A percentile compares a stretch with the other conserved stretches of the same genome.
These are phyloP conservation scores for Ustilaginoidea virens DNA, from an alignment of 2,329 filamentous ascomycete genomes.

Conservation along the genomic window DNA sequence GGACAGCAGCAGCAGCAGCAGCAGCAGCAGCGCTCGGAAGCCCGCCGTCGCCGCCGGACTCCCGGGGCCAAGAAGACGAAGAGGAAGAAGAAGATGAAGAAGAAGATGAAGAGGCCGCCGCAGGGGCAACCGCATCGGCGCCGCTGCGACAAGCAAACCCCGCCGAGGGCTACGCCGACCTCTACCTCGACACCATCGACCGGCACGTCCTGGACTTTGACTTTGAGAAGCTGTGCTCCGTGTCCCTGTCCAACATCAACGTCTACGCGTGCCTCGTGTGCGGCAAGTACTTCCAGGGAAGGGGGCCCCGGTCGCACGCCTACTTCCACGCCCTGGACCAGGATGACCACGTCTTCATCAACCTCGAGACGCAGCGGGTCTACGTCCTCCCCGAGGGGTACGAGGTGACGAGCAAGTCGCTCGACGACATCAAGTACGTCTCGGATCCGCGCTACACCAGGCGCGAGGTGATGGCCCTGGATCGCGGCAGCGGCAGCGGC, in stretches of 20 bases:
- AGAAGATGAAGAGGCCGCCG: slow-evolving; percentile 23
- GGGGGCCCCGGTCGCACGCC: slow-evolving; percentile 85
- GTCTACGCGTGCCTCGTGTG: slow-evolving; percentile 96
- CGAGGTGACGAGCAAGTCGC: slow-evolving; percentile 83
- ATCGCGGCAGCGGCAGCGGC: slow-evolving; percentile 46
- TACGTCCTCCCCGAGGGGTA: slow-evolving; percentile 93
- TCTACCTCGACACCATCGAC: slow-evolving; percentile 96
- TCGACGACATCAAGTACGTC: slow-evolving; percentile 97
- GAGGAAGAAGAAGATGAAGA: slow-evolving; percentile 12
- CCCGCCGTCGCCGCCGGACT: no score
- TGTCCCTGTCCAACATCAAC: slow-evolving; percentile 95
- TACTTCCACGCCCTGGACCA: slow-evolving; percentile 96
- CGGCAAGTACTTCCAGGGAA: slow-evolving; percentile 93
- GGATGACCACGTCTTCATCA: slow-evolving; percentile 94
- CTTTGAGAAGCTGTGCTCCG: slow-evolving; percentile 95
- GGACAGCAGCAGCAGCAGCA: no score
- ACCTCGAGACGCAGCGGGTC: slow-evolving; percentile 84
- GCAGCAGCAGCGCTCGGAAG: slow-evolving; percentile 29
- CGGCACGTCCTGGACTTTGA: slow-evolving; percentile 90
- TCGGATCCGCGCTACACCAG: slow-evolving; percentile 78
- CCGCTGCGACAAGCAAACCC: slow-evolving; percentile 59
- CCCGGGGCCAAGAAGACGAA: neutral
- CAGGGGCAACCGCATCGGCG: slow-evolving; percentile 22
- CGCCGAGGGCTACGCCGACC: slow-evolving; percentile 77
- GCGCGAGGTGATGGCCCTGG: slow-evolving; percentile 65